phyloP scores from a whole-genome alignment of 1,139 yeast species.

The Blastobotrys elegans region DNA sequence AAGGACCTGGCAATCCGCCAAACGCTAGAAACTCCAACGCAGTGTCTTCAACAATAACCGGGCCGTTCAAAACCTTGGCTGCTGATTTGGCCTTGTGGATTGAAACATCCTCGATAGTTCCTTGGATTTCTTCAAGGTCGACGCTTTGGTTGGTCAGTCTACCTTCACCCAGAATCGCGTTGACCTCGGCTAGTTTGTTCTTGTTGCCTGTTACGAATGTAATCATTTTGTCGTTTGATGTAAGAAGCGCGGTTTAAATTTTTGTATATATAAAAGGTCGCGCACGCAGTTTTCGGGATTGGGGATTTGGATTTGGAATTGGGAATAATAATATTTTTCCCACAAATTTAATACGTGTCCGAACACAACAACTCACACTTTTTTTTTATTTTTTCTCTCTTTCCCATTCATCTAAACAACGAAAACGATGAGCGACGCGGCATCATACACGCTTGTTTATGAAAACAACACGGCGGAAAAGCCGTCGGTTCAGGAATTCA shows the following conservation, averaged over 20 bases:
- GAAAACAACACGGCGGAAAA: constrained; percentile 47
- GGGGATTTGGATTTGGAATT: neutral
- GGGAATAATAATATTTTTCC: too few relatives aligned
- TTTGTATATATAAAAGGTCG: neutral
- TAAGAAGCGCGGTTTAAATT: too few relatives aligned
- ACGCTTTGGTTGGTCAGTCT: constrained; percentile 49
- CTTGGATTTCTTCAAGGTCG: constrained; percentile 89
- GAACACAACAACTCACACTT: too few relatives aligned
- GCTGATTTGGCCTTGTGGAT: constrained; percentile 77
- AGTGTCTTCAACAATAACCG: constrained; percentile 94
- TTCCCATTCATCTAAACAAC: neutral
- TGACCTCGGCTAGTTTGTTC: constrained; percentile 80
- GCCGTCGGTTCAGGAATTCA: constrained; percentile 72
- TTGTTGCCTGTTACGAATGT: constrained; percentile 49
- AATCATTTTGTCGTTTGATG: too few relatives aligned
- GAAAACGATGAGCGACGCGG: constrained; percentile 31
- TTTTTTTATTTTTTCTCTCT: neutral
- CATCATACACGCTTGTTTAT: constrained; percentile 34
- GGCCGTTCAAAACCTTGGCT: constrained; percentile 55
- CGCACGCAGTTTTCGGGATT: neutral
- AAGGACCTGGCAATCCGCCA: constrained; percentile 86
- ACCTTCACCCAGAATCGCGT: constrained; percentile 64
- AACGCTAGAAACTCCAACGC: constrained; percentile 80
- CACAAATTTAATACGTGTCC: too few relatives aligned
- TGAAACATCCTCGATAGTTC: constrained; percentile 77